Conservation (phyloP, 1,284 basidiomycete species). For the Coniophora puteana region DNA sequence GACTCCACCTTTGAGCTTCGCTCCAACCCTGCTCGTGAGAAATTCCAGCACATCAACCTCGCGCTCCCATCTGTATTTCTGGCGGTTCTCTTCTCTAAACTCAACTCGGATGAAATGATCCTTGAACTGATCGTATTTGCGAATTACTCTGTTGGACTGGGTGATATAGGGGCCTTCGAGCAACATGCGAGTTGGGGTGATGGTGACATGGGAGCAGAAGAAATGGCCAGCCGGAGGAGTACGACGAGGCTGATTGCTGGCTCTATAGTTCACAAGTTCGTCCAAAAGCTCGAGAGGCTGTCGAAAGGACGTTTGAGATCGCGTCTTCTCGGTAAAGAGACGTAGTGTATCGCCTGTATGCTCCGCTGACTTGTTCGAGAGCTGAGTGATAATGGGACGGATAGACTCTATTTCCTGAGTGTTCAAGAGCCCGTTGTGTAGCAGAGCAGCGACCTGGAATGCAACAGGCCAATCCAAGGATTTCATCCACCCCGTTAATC, state of each 20-base stretch:
- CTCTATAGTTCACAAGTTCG: no score
- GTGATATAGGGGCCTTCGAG: conserved; percentile 67
- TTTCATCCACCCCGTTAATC: conserved; percentile 35
- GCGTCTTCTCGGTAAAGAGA: conserved; percentile 41
- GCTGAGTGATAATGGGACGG: conserved; percentile 31
- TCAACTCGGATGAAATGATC: conserved; percentile 66
- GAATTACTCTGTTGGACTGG: conserved; percentile 56
- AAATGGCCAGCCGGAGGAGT: conserved; percentile 29
- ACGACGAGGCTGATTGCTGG: conserved; percentile 28
- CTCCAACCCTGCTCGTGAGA: conserved; percentile 52
- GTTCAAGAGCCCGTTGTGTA: conserved; percentile 51
- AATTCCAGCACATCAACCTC: conserved; percentile 53
- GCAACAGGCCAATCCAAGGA: conserved; percentile 50
- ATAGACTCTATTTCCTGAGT: conserved; percentile 44
- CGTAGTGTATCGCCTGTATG: conserved; percentile 42
- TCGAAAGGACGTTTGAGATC: no score
- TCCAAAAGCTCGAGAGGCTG: conserved; percentile 33
- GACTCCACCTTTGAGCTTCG: conserved; percentile 55
- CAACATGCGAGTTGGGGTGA: conserved; percentile 60
- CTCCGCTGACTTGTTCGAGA: conserved; percentile 29
- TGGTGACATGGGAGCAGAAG: conserved; percentile 53
- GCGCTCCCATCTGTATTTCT: conserved; percentile 57
- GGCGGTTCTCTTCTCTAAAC: conserved; percentile 66
- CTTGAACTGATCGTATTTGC: conserved; percentile 46
- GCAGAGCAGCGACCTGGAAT: conserved; percentile 59